Base-by-base conservation (phyloP, 768 basidiomycete genomes). In the Mycena latifolia region DNA sequence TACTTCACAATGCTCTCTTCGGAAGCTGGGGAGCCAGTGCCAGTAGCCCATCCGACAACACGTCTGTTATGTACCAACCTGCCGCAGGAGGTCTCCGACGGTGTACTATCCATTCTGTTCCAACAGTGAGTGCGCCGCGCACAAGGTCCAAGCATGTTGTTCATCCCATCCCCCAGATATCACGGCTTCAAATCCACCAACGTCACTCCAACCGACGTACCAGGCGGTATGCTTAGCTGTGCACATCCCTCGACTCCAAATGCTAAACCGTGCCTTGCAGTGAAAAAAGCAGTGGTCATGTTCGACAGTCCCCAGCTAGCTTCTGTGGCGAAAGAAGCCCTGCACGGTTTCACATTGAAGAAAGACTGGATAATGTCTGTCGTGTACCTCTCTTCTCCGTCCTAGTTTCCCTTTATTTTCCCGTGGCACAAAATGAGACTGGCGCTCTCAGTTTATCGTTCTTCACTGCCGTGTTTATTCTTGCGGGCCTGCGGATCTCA, bases 81-180 rank as follows among this genome's bases (percentile, higher is more conserved):
- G 24, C 96, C 96, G 0, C 89, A 92, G 75, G 95, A 98, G 77
- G 94, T 96, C 51, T 94, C 92, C 29, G 90, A 94, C 70, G 91
- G 92, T 65, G 92, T 96, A 31, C 85, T 98, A 28, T 87, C 89
- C 5, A 93, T 95, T 20, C 80, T 98, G 20, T 97, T 97, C 82
- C 92, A 95, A 78, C 94, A 96, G 95, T 96, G 73, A 62, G 95
- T 88, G 3, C 47, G 35, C 50, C 33, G 33, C 68, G 25, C 8
- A n/a, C n/a, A 6, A 11, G 47, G 39, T 67, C 62, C 43, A 24
- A 59, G 3, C 57, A 14, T 45, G 33, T 53, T 3, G n/a, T 64
- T 47, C 27, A 55, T 35, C 35, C 28, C 48, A 60, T 48, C 55
- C 24, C 28, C 39, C 76, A 97, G 95, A 76, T 94, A 96, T 75